These are phyloP conservation scores for Calamus simplicifolius DNA, from an alignment of 176 grass and related monocot species.

Conservation along the genomic window DNA sequence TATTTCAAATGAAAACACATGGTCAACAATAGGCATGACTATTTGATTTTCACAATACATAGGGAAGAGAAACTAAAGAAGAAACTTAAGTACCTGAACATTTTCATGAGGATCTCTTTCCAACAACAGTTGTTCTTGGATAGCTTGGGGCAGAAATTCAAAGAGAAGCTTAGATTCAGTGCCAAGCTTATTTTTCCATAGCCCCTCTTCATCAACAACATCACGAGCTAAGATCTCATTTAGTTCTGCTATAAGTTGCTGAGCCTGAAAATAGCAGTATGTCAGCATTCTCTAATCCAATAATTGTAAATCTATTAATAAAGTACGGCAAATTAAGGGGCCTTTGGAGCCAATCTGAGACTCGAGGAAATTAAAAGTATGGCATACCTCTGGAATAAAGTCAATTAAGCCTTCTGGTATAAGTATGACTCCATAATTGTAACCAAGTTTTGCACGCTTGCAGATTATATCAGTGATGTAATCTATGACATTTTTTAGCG, in stretches of 20 bases:
- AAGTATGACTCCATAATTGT: slow-evolving; percentile 97
- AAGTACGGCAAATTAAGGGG: no score
- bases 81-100: slow-evolving; percentile 61
- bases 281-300: no score
- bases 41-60: not conserved
- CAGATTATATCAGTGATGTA: slow-evolving; percentile 84
- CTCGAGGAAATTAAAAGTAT: not conserved
- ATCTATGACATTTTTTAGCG: slow-evolving; percentile 86
- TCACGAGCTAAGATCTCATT: slow-evolving; percentile 95
- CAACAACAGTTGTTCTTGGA: slow-evolving; percentile 89
- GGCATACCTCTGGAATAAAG: slow-evolving; percentile 91
- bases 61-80: no score
- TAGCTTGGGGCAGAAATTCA: slow-evolving; percentile 80
- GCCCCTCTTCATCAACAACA: slow-evolving; percentile 77
- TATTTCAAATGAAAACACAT: not conserved
- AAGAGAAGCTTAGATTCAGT: slow-evolving; percentile 54
- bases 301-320: no score
- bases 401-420: slow-evolving; percentile 95
- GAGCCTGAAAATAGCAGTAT: slow-evolving; percentile 39
- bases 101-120: slow-evolving; percentile 99
- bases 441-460: slow-evolving; percentile 87
- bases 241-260: slow-evolving; percentile 89
- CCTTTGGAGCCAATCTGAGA: not conserved
- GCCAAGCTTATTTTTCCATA: slow-evolving; percentile 88
- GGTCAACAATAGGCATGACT: slow-evolving; percentile 2